Base-by-base conservation (phyloP, 306 rosid species). In the Acacia acuminata region DNA sequence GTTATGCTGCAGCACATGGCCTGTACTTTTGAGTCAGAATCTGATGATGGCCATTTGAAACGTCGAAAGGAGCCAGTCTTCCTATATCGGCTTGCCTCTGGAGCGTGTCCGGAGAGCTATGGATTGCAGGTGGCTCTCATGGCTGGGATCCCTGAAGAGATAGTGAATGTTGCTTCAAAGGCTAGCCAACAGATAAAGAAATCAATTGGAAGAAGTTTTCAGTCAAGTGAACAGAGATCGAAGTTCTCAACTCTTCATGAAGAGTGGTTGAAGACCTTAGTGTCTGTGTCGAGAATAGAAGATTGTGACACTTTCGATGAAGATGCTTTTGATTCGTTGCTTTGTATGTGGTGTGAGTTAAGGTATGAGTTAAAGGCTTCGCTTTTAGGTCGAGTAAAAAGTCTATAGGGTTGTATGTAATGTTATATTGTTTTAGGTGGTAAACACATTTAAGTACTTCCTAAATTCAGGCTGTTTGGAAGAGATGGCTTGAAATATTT, bases 1-100 rank as follows among this genome's bases (percentile, higher is more conserved):
- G 99, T 96, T 43, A 88, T 80, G 45, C 85, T 93, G 85, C 96
- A 93, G 79, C 99, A 96, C 89, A 96, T 93, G 99, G 96, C 99
- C 70, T 93, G 99, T 83, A 81, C 90, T 66, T 92, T 96, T 79
- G 89, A 85, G 87, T 82, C 94, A 34, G 86, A 86, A 85, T 83
- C 91, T 2, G 90, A 84, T 2, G 90, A 84, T 58, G 73, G 79
- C 79, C 8, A 19, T 77, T 88, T 89, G 76, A 83, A 84, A 72
- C 76, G 72, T 27, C 88, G 87, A 25, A 90, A 88, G 65, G 94
- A 93, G 79, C 84, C 90, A 65, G 94, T 96, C 64, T 96, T 96
- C 70, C 91, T 93, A 7, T 93, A 96, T 68, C 90, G 92, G 68
- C 99, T 96, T 5, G 76, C 91, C 66, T 75, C 90, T 1, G 99